A percentile compares a stretch with the other conserved stretches of the same genome.
These are phyloP conservation scores for Stevia rebaudiana DNA, from an alignment of 140 eudicot genomes.

Conservation along the genomic window DNA sequence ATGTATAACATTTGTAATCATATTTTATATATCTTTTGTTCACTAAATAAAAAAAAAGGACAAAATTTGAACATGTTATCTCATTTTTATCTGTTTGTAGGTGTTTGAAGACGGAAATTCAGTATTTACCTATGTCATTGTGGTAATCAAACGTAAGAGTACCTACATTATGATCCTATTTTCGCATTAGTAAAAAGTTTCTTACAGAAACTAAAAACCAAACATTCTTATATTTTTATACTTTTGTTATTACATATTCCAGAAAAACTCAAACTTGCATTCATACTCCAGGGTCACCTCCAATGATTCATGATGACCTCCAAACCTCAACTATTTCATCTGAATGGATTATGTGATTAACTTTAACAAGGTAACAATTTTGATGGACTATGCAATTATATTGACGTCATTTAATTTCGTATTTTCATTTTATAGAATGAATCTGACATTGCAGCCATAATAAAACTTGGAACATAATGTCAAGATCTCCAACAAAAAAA, in stretches of 20 bases:
- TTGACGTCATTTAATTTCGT: too few relatives aligned
- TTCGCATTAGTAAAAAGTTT: constrained; percentile 9
- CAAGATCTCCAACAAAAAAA: too few relatives aligned
- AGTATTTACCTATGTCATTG: constrained; percentile 76
- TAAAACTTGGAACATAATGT: too few relatives aligned
- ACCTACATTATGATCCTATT: constrained; percentile 6
- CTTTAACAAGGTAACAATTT: too few relatives aligned
- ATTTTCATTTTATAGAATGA: too few relatives aligned
- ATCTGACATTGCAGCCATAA: too few relatives aligned
- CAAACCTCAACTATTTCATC: constrained; percentile 43
- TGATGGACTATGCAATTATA: too few relatives aligned
- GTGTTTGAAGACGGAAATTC: constrained; percentile 77
- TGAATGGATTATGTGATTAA: too few relatives aligned
- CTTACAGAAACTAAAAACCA: constrained; percentile 10
- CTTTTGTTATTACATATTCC: constrained; percentile 19
- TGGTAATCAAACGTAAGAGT: constrained; percentile 74
- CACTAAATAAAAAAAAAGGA: too few relatives aligned
- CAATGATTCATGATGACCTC: constrained; percentile 74
- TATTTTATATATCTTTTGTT: too few relatives aligned
- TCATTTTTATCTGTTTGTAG: constrained; percentile 29
- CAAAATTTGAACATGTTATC: too few relatives aligned
- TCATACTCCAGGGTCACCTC: constrained; percentile 88
- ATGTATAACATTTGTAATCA: too few relatives aligned
- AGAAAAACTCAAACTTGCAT: constrained; percentile 92
- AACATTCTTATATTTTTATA: not conserved